Evolutionary conservation across 164 flowering plant genomes (phyloP).

Genomic region (Chimonanthus salicifolius): DNA sequence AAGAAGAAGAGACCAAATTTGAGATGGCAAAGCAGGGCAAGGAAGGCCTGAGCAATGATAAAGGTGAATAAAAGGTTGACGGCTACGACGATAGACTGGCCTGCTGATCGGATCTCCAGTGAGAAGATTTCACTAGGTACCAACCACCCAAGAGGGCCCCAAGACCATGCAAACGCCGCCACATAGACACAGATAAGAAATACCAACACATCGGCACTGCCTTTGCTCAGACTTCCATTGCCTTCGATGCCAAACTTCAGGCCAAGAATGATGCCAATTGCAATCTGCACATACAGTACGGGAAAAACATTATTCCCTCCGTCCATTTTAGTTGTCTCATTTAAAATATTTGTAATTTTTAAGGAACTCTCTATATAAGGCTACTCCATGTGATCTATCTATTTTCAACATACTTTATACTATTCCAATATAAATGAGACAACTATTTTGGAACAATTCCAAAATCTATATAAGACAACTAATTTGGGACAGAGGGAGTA

Average conservation of each 20-base stretch:
- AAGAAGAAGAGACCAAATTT: slow-evolving; percentile 30
- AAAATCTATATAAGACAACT: no score
- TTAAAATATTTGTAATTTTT: no score
- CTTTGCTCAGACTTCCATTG: slow-evolving; percentile 9
- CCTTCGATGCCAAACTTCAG: slow-evolving; percentile 11
- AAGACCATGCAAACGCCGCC: slow-evolving; percentile 19
- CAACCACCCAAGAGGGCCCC: slow-evolving; percentile 31
- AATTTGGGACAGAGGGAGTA: no score
- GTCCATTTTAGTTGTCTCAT: no score
- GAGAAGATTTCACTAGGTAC: slow-evolving; percentile 28
- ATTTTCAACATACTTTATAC: no score
- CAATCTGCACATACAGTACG: neutral
- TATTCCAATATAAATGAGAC: no score
- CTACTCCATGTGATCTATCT: no score
- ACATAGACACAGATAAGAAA: slow-evolving; percentile 18
- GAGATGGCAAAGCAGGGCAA: slow-evolving; percentile 26
- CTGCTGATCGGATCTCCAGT: slow-evolving; percentile 25
- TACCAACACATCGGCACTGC: slow-evolving; percentile 13
- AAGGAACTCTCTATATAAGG: no score
- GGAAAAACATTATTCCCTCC: no score
- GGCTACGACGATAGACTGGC: slow-evolving; percentile 20
- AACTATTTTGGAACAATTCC: no score
- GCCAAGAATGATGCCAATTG: slow-evolving; percentile 11
- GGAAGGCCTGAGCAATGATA: slow-evolving; percentile 22
- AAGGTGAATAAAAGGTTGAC: slow-evolving; percentile 21